Conservation (phyloP, 148 eudicot species). For the Chenopodium suecicum region DNA sequence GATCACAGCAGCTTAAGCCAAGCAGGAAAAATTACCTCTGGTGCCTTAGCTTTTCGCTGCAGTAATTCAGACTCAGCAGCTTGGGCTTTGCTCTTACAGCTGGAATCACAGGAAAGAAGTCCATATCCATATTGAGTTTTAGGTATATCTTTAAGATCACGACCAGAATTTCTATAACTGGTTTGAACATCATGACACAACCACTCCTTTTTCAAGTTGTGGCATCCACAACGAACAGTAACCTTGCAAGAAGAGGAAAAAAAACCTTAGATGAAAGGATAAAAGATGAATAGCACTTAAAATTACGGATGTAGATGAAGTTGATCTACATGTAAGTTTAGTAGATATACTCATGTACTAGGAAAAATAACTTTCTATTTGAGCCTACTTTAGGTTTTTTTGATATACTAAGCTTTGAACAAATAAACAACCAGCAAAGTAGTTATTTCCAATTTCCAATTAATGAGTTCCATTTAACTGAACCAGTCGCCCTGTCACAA, state of each 20-base stretch:
- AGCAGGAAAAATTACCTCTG: constrained; percentile 51
- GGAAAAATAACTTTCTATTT: background rate
- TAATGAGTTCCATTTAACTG: background rate
- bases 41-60: constrained; percentile 52
- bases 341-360: background rate
- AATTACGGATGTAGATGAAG: background rate
- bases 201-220: constrained; percentile 91
- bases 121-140: constrained; percentile 75
- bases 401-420: background rate
- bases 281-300: background rate
- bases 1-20: background rate
- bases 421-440: background rate
- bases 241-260: constrained; percentile 44
- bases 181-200: constrained; percentile 76
- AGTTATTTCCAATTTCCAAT: background rate
- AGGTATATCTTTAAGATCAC: constrained; percentile 66
- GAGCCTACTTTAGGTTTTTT: background rate
- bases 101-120: constrained; percentile 75
- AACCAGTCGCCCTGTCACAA: background rate
- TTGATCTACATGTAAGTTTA: background rate
- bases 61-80: constrained; percentile 64
- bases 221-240: constrained; percentile 78
- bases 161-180: constrained; percentile 46
- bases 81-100: constrained; percentile 69
- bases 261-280: background rate